Percentiles rank a stretch among this genome's conserved stretches.
Conservation (phyloP, 176 grass and related monocot species). For the Carex parvula region DNA sequence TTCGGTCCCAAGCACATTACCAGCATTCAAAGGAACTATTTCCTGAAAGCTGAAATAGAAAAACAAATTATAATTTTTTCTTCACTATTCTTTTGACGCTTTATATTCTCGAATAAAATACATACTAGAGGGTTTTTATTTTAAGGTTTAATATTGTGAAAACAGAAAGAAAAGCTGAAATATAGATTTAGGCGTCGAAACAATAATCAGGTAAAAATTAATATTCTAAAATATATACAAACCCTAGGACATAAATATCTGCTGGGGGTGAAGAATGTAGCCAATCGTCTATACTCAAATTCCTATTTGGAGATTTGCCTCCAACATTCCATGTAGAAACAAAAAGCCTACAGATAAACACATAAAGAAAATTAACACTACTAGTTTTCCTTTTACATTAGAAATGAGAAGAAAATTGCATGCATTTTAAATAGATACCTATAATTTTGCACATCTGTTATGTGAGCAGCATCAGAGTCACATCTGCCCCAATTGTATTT, state of each 20-base stretch:
- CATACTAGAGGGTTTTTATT: not conserved
- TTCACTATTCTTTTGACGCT: not conserved
- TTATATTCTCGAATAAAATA: not conserved
- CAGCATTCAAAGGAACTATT: conserved; percentile 97
- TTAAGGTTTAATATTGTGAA: not conserved
- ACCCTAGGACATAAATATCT: conserved; percentile 98
- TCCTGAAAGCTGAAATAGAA: conserved; percentile 74
- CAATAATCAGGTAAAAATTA: not conserved
- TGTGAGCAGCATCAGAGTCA: conserved; percentile 37
- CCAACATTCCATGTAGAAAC: conserved; percentile 95
- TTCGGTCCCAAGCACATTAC: conserved; percentile 93
- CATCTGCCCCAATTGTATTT: conserved; percentile 42
- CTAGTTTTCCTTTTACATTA: not conserved
- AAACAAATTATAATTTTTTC: not conserved
- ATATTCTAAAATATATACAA: not conserved
- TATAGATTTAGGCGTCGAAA: not conserved
- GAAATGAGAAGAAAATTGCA: conserved; percentile 5
- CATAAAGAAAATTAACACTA: not conserved
- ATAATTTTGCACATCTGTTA: conserved; percentile 76
- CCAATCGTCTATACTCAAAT: conserved; percentile 91
- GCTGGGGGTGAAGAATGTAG: conserved; percentile 85
- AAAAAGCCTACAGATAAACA: conserved; percentile 57
- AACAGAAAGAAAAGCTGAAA: not conserved
- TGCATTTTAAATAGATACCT: conserved; percentile 40
- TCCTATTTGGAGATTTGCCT: conserved; percentile 77